Conservation (phyloP, 2,329 filamentous ascomycete genomes). For the Macrophomina tecta region DNA sequence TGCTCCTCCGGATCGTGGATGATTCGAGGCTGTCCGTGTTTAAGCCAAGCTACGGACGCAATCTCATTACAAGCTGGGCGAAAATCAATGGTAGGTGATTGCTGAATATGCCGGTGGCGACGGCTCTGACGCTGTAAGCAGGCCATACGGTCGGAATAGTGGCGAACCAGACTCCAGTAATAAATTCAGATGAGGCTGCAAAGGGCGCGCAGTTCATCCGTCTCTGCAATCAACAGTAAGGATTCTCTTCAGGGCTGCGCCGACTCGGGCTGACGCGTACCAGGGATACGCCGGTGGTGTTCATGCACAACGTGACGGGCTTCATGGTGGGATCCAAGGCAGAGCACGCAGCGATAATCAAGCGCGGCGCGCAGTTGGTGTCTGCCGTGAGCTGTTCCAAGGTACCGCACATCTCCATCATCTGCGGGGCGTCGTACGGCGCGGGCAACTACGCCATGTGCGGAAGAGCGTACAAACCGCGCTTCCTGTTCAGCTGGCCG, state of each 20-base stretch:
- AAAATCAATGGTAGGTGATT: slow-evolving; percentile 43
- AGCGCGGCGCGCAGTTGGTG: slow-evolving; percentile 53
- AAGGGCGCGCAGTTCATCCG: slow-evolving; percentile 54
- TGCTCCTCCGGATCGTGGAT: slow-evolving; percentile 51
- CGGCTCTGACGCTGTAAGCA: slow-evolving; percentile 21
- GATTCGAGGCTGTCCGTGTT: slow-evolving; percentile 48
- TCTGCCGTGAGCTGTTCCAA: slow-evolving; percentile 52
- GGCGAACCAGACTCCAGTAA: slow-evolving; percentile 50
- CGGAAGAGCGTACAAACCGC: slow-evolving; percentile 49
- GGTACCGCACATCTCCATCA: slow-evolving; percentile 54
- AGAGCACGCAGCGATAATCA: slow-evolving; percentile 53
- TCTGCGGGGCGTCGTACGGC: slow-evolving; percentile 53
- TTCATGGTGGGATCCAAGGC: slow-evolving; percentile 57
- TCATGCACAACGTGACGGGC: slow-evolving; percentile 56
- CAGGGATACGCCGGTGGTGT: slow-evolving; percentile 50
- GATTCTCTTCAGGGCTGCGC: background rate
- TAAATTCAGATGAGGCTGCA: slow-evolving; percentile 43
- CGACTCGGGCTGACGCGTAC: background rate
- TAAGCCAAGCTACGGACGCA: slow-evolving; percentile 49
- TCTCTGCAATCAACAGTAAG: slow-evolving; percentile 52
- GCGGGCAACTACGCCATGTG: slow-evolving; percentile 58
- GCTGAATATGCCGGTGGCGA: too few species aligned
- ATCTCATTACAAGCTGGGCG: slow-evolving; percentile 38
- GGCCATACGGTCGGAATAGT: slow-evolving; percentile 48
- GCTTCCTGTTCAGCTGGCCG: slow-evolving; percentile 53